Base-by-base conservation (phyloP, 116 monocot species). In the Posidonia oceanica region DNA sequence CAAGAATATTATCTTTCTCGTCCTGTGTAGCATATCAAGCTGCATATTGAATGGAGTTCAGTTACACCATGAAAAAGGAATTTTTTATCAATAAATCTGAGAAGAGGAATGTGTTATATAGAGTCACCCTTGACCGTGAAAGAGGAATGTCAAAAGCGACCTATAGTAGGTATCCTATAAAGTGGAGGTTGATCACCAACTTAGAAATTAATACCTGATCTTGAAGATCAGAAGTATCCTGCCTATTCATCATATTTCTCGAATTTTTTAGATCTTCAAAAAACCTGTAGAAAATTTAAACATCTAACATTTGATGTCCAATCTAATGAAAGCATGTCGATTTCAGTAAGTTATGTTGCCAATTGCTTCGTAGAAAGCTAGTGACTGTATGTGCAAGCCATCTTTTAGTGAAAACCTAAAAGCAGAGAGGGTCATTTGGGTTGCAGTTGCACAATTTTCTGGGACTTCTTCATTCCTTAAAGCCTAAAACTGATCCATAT, bases 11-110 rank as follows among this genome's bases (percentile, higher is more conserved):
- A 44, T 66, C 75, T 68, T 75, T 75, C 44, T 75, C 68, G 60
- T 75, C 75, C 14, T 75, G 75, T n/a, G n/a, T 52, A 75, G 68
- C 60, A 75, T 67, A 21, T 75, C 75, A 68, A 75, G 22, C 68
- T 75, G 75, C 64, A 75, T 59, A 57, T 23, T 29, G 51, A 72
- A 62, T 48, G 4, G 18, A 62, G 12, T 58, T 58, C 23, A 37
- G 8, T 70, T 23, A 15, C 16, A 54, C 20, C 0, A 54, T 54
- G 29, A 29, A 29, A 29, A 29, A 29, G 29, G 36, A 68, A 53
- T 68, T 36, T 16, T 52, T 54, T 14, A 68, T 23, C 21, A n/a
- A 51, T 29, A 48, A 48, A 67, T 18, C 22, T 57, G n/a, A 57
- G 3, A 58, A 18, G 29, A 29, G 1, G 29, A 29, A 29, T 29